Evolutionary conservation across 2,329 filamentous ascomycete genomes (phyloP).

Genomic region (Capronia americana): DNA sequence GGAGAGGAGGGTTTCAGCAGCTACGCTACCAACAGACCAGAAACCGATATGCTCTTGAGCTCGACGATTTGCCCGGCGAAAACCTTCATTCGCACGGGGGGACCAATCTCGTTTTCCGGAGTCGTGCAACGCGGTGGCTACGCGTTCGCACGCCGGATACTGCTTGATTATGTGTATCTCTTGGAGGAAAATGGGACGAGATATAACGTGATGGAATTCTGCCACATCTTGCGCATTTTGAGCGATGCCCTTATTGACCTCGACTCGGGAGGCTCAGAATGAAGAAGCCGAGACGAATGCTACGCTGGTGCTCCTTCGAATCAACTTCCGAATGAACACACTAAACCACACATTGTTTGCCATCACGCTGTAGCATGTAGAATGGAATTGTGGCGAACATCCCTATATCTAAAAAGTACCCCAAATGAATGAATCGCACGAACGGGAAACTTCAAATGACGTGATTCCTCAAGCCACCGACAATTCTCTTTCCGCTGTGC

Average conservation of each 20-base stretch:
- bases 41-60: constrained; percentile 37
- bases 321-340: neutral
- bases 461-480: neutral
- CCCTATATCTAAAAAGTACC: neutral
- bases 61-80: neutral
- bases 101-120: constrained; percentile 56
- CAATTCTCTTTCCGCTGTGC: neutral
- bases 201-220: constrained; percentile 58
- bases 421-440: neutral
- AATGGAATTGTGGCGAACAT: neutral
- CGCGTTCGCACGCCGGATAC: constrained; percentile 56
- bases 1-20: constrained; percentile 53
- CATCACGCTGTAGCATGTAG: neutral
- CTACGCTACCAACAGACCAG: constrained; percentile 1
- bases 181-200: constrained; percentile 58
- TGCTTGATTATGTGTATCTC: constrained; percentile 59
- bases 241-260: constrained; percentile 47
- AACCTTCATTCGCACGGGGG: constrained; percentile 56
- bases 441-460: constrained; percentile 6
- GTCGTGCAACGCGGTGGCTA: constrained; percentile 57
- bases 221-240: constrained; percentile 60
- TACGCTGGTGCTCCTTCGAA: neutral
- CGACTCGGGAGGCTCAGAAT: constrained; percentile 14
- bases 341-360: neutral
- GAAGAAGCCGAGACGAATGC: neutral